Percentiles rank a stretch among this genome's conserved stretches.
phyloP scores from a whole-genome alignment of 2,329 filamentous ascomycete species.

The Pleurostoma richardsiae region DNA sequence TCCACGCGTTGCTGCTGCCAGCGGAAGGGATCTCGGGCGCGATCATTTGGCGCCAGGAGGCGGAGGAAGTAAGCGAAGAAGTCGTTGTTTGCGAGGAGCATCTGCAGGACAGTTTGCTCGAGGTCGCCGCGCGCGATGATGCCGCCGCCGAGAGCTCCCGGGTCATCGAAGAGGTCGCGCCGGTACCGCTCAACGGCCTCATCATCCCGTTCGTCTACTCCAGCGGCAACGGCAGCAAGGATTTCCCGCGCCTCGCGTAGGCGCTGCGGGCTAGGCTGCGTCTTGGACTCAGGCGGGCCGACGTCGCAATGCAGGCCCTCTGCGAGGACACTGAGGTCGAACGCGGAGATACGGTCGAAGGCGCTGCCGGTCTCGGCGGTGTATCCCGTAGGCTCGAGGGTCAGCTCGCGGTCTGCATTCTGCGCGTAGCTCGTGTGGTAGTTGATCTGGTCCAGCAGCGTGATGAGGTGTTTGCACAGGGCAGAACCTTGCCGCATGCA shows the following conservation, averaged over 20 bases:
- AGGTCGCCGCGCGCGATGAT: constrained; percentile 39
- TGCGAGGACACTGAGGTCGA: constrained; percentile 46
- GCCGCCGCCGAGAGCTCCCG: constrained; percentile 17
- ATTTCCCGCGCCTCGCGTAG: constrained; percentile 47
- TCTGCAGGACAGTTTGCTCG: constrained; percentile 45
- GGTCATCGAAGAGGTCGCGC: constrained; percentile 36
- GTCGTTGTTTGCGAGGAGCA: constrained; percentile 48
- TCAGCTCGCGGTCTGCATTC: constrained; percentile 29
- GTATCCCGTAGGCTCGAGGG: constrained; percentile 35
- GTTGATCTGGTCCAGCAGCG: constrained; percentile 49
- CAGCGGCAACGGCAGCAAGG: constrained; percentile 36
- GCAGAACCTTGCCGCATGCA: constrained; percentile 26
- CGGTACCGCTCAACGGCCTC: constrained; percentile 34
- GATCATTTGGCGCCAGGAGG: constrained; percentile 36
- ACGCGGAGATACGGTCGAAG: constrained; percentile 42
- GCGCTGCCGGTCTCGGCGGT: constrained; percentile 42
- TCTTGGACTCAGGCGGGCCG: constrained; percentile 20
- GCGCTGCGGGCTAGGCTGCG: constrained; percentile 25
- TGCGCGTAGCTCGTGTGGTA: constrained; percentile 36
- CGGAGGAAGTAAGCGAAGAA: constrained; percentile 50
- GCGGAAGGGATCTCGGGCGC: constrained; percentile 40
- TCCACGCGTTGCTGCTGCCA: constrained; percentile 42
- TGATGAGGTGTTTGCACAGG: constrained; percentile 47
- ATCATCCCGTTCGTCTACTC: constrained; percentile 22
- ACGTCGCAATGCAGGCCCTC: constrained; percentile 45